A percentile compares a stretch with the other conserved stretches of the same genome.
phyloP scores from a whole-genome alignment of 2,329 filamentous ascomycete genomes.

The Colletotrichum musae region DNA sequence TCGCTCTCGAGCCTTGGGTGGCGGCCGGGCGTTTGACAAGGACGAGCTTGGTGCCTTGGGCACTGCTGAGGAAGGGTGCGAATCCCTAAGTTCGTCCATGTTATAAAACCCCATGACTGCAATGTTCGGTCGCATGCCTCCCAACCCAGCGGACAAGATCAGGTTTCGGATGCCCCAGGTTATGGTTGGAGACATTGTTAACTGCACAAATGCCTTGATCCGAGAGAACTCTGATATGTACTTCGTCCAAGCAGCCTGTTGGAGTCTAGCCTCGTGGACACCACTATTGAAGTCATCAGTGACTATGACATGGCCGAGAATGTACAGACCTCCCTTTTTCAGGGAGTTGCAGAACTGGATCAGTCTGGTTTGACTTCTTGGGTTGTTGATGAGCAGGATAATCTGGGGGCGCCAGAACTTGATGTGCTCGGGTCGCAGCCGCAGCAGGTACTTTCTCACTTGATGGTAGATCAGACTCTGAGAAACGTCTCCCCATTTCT shows the following conservation, averaged over 20 bases:
- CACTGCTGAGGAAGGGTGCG: slow-evolving; percentile 69
- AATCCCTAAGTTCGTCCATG: slow-evolving; percentile 79
- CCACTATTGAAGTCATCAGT: slow-evolving; percentile 84
- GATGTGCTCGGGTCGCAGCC: slow-evolving; percentile 89
- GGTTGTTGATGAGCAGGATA: slow-evolving; percentile 85
- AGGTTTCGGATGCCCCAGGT: slow-evolving; percentile 90
- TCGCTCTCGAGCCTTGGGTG: slow-evolving; percentile 50
- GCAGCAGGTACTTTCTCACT: slow-evolving; percentile 87
- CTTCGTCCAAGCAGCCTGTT: slow-evolving; percentile 87
- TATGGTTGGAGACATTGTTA: slow-evolving; percentile 84
- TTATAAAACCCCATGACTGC: slow-evolving; percentile 87
- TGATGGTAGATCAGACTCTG: slow-evolving; percentile 90
- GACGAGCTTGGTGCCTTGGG: slow-evolving; percentile 62
- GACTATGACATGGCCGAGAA: slow-evolving; percentile 90
- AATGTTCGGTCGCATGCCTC: slow-evolving; percentile 92
- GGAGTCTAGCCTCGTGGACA: slow-evolving; percentile 84
- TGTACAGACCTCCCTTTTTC: slow-evolving; percentile 89
- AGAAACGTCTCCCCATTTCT: slow-evolving; percentile 91
- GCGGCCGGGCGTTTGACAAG: slow-evolving; percentile 49
- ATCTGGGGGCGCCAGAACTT: slow-evolving; percentile 96
- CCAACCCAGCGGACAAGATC: slow-evolving; percentile 84
- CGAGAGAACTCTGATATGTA: slow-evolving; percentile 86
- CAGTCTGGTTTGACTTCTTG: slow-evolving; percentile 83
- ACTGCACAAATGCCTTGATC: slow-evolving; percentile 91
- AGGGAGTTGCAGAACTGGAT: slow-evolving; percentile 94